A percentile compares a stretch with the other conserved stretches of the same genome.
phyloP scores from a whole-genome alignment of 345 rosid genomes.

The Populus davidiana region DNA sequence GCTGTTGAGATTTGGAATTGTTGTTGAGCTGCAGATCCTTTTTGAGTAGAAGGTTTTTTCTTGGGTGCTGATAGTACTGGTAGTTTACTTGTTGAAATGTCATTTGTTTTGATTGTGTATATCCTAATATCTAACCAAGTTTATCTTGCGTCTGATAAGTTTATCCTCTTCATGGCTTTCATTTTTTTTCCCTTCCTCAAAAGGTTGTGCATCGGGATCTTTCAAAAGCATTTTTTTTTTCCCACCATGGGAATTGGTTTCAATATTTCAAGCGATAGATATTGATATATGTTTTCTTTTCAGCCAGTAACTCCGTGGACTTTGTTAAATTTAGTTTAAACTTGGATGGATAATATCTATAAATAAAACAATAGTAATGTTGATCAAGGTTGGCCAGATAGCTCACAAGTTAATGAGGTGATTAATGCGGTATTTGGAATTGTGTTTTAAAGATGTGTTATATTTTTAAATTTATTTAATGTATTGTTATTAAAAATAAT shows the following conservation, averaged over 20 bases:
- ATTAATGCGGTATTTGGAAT: too few species aligned
- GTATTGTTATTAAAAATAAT: too few species aligned
- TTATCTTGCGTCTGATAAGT: neutral
- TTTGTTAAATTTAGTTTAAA: too few species aligned
- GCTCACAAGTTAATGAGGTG: too few species aligned
- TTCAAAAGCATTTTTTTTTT: neutral
- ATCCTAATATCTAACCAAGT: neutral
- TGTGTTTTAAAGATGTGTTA: too few species aligned
- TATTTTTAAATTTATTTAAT: too few species aligned
- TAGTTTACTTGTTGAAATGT: neutral
- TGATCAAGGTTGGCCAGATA: too few species aligned
- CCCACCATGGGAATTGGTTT: neutral
- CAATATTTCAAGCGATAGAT: neutral
- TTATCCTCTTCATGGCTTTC: neutral
- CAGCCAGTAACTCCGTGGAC: neutral
- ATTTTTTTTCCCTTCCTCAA: neutral
- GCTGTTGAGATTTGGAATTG: neutral
- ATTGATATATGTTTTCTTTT: neutral
- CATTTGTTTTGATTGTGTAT: constrained; percentile 13
- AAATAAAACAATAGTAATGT: too few species aligned
- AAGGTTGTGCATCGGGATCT: neutral
- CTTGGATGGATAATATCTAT: too few species aligned
- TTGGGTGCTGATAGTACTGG: constrained; percentile 2
- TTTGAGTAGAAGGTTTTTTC: neutral
- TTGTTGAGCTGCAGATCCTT: neutral